These are phyloP conservation scores for Colletotrichum ledebouriae DNA, from an alignment of 2,329 filamentous ascomycete genomes.

Conservation along the genomic window DNA sequence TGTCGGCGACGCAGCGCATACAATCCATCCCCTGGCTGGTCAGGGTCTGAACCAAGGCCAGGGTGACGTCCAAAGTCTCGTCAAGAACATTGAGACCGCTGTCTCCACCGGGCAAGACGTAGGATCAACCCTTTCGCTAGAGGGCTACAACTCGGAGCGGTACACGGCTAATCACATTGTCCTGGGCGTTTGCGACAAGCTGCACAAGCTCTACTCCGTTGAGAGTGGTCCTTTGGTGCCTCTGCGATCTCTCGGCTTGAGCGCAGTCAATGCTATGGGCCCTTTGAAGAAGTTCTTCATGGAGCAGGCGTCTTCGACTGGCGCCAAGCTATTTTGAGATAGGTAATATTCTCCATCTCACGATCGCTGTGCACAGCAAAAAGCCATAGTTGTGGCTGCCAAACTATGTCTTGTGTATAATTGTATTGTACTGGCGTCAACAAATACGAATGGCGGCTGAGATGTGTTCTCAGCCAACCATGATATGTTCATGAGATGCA, in stretches of 20 bases:
- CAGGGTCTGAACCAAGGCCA: slow-evolving; percentile 96
- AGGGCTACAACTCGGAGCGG: slow-evolving; percentile 83
- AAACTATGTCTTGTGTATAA: slow-evolving; percentile 5
- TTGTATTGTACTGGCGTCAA: slow-evolving; percentile 1
- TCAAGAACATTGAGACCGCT: slow-evolving; percentile 79
- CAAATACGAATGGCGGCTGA: neutral
- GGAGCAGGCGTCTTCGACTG: slow-evolving; percentile 74
- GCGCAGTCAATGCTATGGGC: slow-evolving; percentile 79
- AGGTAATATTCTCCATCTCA: slow-evolving; percentile 11
- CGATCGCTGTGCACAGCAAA: slow-evolving; percentile 22
- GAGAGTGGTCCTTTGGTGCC: slow-evolving; percentile 84
- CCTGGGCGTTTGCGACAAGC: slow-evolving; percentile 85
- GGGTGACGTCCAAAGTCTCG: slow-evolving; percentile 86
- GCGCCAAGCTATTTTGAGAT: slow-evolving; percentile 58
- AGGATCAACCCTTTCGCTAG: slow-evolving; percentile 81
- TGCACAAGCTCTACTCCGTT: slow-evolving; percentile 92
- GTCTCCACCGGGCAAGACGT: slow-evolving; percentile 89
- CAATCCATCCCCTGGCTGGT: slow-evolving; percentile 92
- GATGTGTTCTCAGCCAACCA: neutral
- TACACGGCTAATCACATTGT: slow-evolving; percentile 86
- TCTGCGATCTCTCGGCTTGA: slow-evolving; percentile 81
- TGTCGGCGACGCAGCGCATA: slow-evolving; percentile 95
- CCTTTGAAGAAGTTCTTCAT: slow-evolving; percentile 89
- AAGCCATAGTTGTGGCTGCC: neutral
- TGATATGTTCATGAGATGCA: neutral